phyloP scores from a whole-genome alignment of 345 rosid genomes.

The Heritiera fomes region DNA sequence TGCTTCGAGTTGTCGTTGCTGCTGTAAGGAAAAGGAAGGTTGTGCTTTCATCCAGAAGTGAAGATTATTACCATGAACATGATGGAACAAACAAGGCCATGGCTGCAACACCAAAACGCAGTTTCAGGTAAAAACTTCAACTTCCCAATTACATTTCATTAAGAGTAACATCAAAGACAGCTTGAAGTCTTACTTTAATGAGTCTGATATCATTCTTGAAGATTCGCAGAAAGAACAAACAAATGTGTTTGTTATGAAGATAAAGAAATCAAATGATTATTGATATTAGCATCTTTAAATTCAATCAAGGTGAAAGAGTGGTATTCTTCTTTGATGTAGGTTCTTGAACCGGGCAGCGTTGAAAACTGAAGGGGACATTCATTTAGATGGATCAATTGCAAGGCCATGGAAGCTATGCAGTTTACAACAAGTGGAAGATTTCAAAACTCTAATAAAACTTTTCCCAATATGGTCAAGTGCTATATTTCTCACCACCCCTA shows the following conservation, averaged over 20 bases:
- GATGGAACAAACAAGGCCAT: not conserved
- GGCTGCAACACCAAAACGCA: constrained; percentile 13
- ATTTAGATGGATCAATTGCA: constrained; percentile 28
- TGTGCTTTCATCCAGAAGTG: not conserved
- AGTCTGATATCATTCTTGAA: not conserved
- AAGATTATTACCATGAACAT: constrained; percentile 26
- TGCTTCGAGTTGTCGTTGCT: constrained; percentile 29
- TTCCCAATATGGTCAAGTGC: constrained; percentile 41
- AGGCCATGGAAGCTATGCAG: constrained; percentile 52
- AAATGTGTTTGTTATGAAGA: too few relatives aligned
- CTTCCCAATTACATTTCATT: too few relatives aligned
- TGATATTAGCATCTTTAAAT: not conserved
- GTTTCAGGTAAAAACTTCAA: constrained; percentile 31
- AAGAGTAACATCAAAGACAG: too few relatives aligned
- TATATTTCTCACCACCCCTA: constrained; percentile 36
- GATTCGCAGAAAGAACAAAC: too few relatives aligned
- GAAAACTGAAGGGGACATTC: constrained; percentile 9
- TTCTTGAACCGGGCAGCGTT: constrained; percentile 33
- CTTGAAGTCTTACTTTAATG: not conserved
- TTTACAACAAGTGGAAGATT: constrained; percentile 52
- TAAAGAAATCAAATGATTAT: too few relatives aligned
- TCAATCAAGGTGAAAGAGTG: too few relatives aligned
- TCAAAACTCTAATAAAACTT: constrained; percentile 39
- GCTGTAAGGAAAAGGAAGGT: constrained; percentile 24
- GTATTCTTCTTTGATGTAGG: constrained; percentile 25